phyloP scores from a whole-genome alignment of 306 rosid species.

The Fragaria iinumae region DNA sequence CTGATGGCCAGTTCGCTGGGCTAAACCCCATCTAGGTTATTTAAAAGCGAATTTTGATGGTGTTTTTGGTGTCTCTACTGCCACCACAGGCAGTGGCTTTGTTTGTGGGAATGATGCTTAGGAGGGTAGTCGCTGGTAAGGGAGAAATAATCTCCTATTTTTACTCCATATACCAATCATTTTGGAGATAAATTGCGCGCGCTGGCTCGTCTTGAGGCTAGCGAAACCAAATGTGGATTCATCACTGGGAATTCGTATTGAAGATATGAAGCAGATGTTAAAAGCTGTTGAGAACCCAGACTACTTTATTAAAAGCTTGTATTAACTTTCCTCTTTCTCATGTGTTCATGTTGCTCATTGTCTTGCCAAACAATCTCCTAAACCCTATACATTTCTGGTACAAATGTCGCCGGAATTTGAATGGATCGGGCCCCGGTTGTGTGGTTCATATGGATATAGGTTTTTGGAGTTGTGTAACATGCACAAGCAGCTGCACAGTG shows the following conservation, averaged over 20 bases:
- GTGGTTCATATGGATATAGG: not conserved
- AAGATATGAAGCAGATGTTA: too few species aligned
- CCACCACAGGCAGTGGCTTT: not conserved
- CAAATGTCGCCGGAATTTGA: not conserved
- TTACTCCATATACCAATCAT: too few species aligned
- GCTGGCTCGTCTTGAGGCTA: too few species aligned
- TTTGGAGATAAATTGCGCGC: too few species aligned
- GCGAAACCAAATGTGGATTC: too few species aligned
- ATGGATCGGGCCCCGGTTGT: not conserved
- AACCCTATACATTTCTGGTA: not conserved
- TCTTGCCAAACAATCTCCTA: too few species aligned
- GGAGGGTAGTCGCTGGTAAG: not conserved
- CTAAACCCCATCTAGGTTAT: not conserved
- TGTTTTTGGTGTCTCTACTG: not conserved
- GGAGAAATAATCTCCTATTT: too few species aligned
- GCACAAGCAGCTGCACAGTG: not conserved
- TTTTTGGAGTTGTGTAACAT: not conserved
- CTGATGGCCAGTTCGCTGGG: not conserved
- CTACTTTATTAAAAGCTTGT: too few species aligned
- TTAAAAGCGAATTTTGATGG: not conserved
- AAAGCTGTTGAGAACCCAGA: too few species aligned
- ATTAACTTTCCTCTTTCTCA: too few species aligned
- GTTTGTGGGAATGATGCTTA: not conserved
- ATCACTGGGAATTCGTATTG: too few species aligned
- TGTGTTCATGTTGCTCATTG: too few species aligned